A percentile compares a stretch with the other conserved stretches of the same genome.
Conservation (phyloP, 2,329 filamentous ascomycete genomes). For the Fonsecaea pedrosoi region DNA sequence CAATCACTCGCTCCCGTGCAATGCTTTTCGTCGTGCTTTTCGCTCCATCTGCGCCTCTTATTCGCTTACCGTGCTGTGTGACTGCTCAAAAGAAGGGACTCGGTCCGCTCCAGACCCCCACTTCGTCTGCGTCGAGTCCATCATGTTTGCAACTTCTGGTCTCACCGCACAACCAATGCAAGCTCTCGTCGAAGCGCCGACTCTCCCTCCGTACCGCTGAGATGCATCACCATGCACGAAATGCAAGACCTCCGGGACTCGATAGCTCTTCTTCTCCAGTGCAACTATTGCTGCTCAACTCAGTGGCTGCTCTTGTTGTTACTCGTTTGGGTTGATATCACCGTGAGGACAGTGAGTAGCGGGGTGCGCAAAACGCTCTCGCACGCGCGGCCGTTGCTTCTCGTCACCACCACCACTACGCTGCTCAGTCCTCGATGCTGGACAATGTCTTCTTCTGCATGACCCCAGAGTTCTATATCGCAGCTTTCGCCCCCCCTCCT, state of each 20-base stretch:
- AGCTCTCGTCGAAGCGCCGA: constrained; percentile 36
- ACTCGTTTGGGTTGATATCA: constrained; percentile 31
- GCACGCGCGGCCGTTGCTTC: constrained; percentile 27
- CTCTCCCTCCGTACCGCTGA: constrained; percentile 28
- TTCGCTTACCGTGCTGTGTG: constrained; percentile 8
- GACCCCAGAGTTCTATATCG: constrained; percentile 32
- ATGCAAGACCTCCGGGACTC: constrained; percentile 18
- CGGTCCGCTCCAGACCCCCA: constrained; percentile 35
- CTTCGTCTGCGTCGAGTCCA: constrained; percentile 16
- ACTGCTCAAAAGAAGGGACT: constrained; percentile 19
- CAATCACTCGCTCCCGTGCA: constrained; percentile 13
- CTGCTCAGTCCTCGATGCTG: background rate
- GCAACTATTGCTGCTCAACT: constrained; percentile 29
- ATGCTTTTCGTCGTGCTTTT: constrained; percentile 10
- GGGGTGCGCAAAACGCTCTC: constrained; percentile 27
- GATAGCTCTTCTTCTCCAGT: constrained; percentile 18
- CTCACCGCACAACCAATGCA: constrained; percentile 34
- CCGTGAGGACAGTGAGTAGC: constrained; percentile 30
- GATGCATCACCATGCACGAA: constrained; percentile 9
- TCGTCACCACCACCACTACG: constrained; percentile 5
- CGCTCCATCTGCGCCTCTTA: constrained; percentile 7
- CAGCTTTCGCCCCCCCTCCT: constrained; percentile 20
- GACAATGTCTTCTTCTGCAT: constrained; percentile 16
- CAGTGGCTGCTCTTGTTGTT: constrained; percentile 19
- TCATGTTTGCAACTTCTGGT: constrained; percentile 13